Conservation (phyloP, 306 rosid genomes). For the Cucurbita moschata region DNA sequence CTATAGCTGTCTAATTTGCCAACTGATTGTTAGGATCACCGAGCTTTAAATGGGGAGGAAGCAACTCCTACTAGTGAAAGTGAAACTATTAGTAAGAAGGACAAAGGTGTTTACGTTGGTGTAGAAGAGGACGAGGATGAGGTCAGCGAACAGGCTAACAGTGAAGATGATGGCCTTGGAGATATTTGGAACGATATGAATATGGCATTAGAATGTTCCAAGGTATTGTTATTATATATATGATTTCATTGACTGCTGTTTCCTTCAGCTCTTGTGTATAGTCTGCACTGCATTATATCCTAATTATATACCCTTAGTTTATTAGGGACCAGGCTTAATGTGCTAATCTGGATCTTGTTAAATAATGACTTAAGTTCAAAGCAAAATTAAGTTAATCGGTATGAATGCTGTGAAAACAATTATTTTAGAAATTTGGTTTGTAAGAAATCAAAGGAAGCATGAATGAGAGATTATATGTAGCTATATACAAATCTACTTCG, state of each 20-base stretch:
- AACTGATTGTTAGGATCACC: conserved; percentile 23
- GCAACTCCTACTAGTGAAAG: conserved; percentile 10
- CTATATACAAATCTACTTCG: not conserved
- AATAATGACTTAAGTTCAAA: not conserved
- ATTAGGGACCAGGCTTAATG: not conserved
- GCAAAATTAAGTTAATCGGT: not conserved
- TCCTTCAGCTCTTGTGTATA: not conserved
- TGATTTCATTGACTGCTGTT: not conserved
- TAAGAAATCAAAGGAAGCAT: not conserved
- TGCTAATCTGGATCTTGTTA: not conserved
- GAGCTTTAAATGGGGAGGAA: conserved; percentile 13
- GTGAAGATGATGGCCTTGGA: conserved; percentile 47
- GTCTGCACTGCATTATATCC: not conserved
- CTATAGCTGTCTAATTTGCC: not conserved
- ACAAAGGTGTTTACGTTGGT: conserved; percentile 61
- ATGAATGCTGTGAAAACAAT: not conserved
- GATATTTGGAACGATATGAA: conserved; percentile 89
- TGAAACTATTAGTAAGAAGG: conserved; percentile 3
- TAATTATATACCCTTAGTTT: not conserved
- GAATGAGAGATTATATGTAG: not conserved
- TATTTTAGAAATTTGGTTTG: not conserved
- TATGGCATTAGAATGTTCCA: conserved; percentile 60
- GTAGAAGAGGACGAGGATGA: conserved; percentile 33
- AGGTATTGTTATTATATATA: conserved; percentile 25
- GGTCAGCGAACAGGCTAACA: conserved; percentile 3